Conservation (phyloP, 192 early-diverging fungal species). For the Chytriomyces sp. region DNA sequence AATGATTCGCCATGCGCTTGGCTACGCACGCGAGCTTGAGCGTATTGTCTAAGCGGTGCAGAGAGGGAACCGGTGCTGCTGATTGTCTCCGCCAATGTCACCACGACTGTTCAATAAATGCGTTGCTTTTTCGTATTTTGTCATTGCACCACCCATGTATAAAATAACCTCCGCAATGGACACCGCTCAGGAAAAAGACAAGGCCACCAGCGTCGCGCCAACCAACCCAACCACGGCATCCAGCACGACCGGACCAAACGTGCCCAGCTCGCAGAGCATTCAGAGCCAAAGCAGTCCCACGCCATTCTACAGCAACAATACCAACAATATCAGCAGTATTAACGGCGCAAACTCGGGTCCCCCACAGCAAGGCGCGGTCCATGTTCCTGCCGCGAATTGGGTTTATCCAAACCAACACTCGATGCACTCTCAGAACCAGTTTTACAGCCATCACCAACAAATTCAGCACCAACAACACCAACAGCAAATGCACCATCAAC, state of each 20-base stretch:
- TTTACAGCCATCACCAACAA: background rate
- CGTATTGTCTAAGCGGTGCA: conserved; percentile 71
- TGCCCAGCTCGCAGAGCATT: background rate
- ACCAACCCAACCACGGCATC: no score
- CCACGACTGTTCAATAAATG: no score
- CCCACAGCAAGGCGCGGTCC: background rate
- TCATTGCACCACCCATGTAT: no score
- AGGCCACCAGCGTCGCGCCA: no score
- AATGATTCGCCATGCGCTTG: conserved; percentile 83
- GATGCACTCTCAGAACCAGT: conserved; percentile 2
- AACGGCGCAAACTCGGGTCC: background rate
- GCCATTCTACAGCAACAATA: conserved; percentile 1
- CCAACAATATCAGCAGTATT: background rate
- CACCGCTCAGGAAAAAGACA: no score
- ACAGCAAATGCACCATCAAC: conserved; percentile 4
- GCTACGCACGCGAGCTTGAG: conserved; percentile 94
- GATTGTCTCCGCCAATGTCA: no score
- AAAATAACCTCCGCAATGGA: no score
- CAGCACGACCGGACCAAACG: no score
- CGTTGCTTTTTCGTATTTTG: no score
- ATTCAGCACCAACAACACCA: conserved; percentile 33
- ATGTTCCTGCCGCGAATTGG: background rate
- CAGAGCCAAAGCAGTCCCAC: background rate
- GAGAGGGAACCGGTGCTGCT: no score
- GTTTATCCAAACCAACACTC: background rate